These are phyloP conservation scores for Paramyrothecium roridum DNA, from an alignment of 2,329 filamentous ascomycete species.

Conservation along the genomic window DNA sequence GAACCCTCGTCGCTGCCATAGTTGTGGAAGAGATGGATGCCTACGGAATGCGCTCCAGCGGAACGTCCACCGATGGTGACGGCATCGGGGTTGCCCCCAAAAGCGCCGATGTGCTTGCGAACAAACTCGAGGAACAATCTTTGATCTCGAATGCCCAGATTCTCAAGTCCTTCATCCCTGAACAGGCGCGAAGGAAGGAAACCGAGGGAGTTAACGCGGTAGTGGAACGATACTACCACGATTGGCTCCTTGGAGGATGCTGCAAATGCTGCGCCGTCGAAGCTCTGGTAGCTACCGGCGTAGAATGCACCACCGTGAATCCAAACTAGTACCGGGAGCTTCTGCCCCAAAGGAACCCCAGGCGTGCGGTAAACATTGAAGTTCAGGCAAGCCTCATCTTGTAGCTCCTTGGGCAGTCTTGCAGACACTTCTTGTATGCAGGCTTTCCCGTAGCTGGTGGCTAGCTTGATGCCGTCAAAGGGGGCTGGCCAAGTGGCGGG, in stretches of 20 bases:
- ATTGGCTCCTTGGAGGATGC: conserved; percentile 32
- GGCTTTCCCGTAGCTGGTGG: conserved; percentile 33
- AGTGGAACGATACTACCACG: conserved; percentile 41
- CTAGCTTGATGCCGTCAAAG: conserved; percentile 35
- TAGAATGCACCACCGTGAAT: conserved; percentile 36
- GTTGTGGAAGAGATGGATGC: conserved; percentile 35
- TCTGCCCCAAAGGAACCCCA: conserved; percentile 25
- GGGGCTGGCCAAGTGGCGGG: conserved; percentile 34
- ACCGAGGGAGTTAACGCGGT: conserved; percentile 34
- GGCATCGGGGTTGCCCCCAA: conserved; percentile 48
- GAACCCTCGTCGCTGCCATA: conserved; percentile 23
- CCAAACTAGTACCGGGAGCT: conserved; percentile 35
- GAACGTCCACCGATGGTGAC: conserved; percentile 55
- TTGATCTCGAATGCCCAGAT: conserved; percentile 53
- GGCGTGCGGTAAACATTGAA: conserved; percentile 36
- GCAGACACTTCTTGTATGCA: conserved; percentile 35
- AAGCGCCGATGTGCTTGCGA: conserved; percentile 45
- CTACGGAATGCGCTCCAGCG: conserved; percentile 42
- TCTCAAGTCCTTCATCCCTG: conserved; percentile 35
- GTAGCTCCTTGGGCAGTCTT: conserved; percentile 10
- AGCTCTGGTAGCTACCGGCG: conserved; percentile 26
- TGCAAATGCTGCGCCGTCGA: conserved; percentile 30
- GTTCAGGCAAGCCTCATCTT: conserved; percentile 34
- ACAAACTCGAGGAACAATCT: conserved; percentile 51
- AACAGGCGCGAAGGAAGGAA: conserved; percentile 39